phyloP scores from a whole-genome alignment of 1,139 yeast species.

The Candida sanyaensis region DNA sequence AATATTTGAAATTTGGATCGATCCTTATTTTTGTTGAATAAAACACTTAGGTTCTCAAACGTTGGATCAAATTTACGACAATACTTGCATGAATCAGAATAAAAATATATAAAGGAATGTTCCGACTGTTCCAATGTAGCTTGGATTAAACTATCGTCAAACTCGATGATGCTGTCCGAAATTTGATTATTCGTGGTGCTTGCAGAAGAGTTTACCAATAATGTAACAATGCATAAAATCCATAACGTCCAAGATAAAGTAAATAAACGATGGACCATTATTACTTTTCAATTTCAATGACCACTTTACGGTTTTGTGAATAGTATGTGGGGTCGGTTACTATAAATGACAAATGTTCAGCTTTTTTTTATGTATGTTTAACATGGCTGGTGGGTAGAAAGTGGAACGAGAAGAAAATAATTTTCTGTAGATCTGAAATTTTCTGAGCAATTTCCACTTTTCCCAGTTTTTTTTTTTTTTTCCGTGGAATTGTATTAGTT shows the following conservation, averaged over 20 bases:
- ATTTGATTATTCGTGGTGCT: not conserved
- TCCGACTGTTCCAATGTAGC: slow-evolving; percentile 22
- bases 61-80: slow-evolving; percentile 39
- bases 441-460: not conserved
- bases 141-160: slow-evolving; percentile 21
- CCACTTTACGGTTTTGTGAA: not conserved
- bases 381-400: not conserved
- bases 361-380: not conserved
- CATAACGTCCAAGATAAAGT: not conserved
- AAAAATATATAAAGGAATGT: slow-evolving; percentile 44
- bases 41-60: slow-evolving; percentile 31
- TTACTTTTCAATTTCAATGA: not conserved
- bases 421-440: not conserved
- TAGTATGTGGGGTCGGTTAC: not conserved
- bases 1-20: slow-evolving; percentile 29
- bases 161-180: slow-evolving; percentile 15
- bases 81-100: slow-evolving; percentile 37
- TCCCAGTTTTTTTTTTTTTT: no score
- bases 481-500: not conserved
- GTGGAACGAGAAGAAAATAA: not conserved
- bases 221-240: not conserved
- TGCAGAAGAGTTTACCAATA: not conserved
- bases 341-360: not conserved
- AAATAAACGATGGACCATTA: no score
- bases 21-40: slow-evolving; percentile 23